phyloP scores from a whole-genome alignment of 2,329 filamentous ascomycete genomes.

The Fusarium sp. region DNA sequence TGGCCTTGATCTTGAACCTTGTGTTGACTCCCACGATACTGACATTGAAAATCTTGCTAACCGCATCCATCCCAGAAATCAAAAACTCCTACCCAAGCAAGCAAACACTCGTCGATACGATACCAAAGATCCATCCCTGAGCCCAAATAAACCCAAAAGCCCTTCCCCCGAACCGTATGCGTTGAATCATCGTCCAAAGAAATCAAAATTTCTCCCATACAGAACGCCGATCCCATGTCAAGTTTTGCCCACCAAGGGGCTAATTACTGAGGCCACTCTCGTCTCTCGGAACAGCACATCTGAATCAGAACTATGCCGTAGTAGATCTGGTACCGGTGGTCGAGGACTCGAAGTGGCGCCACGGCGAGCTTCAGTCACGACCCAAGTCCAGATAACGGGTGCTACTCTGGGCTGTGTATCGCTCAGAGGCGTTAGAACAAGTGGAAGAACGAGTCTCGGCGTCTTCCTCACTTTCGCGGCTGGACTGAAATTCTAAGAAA shows the following conservation, averaged over 20 bases:
- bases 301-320: background rate
- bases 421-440: rapidly evolving
- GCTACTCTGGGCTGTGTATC: background rate
- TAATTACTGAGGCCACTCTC: background rate
- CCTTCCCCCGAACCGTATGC: background rate
- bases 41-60: background rate
- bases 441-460: no score
- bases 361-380: background rate
- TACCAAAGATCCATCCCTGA: background rate
- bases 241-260: background rate
- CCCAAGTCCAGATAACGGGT: background rate
- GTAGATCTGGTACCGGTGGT: background rate
- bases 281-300: background rate
- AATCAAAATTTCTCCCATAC: background rate
- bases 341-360: background rate
- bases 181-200: background rate
- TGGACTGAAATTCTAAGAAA: background rate
- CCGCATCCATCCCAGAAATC: background rate
- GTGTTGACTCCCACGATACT: background rate
- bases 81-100: background rate
- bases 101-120: background rate
- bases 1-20: background rate
- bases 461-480: background rate
- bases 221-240: background rate
- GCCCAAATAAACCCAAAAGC: background rate